Conservation (phyloP, 2,329 filamentous ascomycete species). For the Gnomoniopsis sp. region DNA sequence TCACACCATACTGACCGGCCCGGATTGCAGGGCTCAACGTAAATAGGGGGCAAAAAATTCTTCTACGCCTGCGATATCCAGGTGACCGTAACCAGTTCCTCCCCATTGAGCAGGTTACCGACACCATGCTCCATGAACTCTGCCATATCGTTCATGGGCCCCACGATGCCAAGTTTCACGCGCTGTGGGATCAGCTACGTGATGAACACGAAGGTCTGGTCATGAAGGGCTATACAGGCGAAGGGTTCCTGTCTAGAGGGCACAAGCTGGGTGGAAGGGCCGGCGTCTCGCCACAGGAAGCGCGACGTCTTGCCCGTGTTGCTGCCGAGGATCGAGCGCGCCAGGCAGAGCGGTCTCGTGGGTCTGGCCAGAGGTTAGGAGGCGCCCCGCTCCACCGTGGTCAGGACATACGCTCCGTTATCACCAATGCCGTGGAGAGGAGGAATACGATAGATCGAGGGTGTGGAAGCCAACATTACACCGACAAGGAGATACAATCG, state of each 20-base stretch:
- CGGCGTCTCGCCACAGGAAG: constrained; percentile 66
- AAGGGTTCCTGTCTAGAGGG: constrained; percentile 78
- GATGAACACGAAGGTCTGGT: constrained; percentile 77
- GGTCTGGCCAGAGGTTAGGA: constrained; percentile 70
- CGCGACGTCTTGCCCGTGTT: constrained; percentile 67
- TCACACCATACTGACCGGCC: neutral
- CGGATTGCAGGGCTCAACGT: constrained; percentile 63
- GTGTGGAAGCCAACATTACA: constrained; percentile 70
- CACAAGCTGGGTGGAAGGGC: constrained; percentile 66
- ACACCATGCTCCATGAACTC: constrained; percentile 93
- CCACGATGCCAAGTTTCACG: constrained; percentile 79
- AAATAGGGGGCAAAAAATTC: constrained; percentile 74
- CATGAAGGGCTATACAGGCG: constrained; percentile 83
- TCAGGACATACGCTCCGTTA: constrained; percentile 67
- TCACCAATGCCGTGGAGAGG: constrained; percentile 68
- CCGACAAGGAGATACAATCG: constrained; percentile 62
- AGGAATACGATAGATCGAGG: constrained; percentile 65
- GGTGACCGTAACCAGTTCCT: constrained; percentile 74
- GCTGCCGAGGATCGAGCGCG: constrained; percentile 68
- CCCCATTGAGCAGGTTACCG: constrained; percentile 73
- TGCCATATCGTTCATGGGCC: constrained; percentile 83
- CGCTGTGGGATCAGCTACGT: constrained; percentile 83
- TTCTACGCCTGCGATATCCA: constrained; percentile 75
- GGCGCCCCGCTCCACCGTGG: constrained; percentile 53
- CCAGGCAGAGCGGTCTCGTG: constrained; percentile 39